These are phyloP conservation scores for Blastocystis sp. DNA, from an alignment of 352 stramenopile genomes.

Conservation along the genomic window DNA sequence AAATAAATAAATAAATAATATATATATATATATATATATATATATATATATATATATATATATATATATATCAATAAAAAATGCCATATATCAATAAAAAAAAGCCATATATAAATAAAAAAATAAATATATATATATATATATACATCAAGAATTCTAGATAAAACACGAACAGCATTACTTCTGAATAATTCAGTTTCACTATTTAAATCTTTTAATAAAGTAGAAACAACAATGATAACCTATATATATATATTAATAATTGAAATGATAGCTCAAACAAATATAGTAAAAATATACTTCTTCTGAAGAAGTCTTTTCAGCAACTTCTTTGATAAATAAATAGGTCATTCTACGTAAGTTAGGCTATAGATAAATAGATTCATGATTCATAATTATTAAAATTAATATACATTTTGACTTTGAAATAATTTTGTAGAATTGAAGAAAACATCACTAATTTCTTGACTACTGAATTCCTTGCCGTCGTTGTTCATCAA, in stretches of 20 bases:
- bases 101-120: no score
- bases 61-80: conserved; percentile 61
- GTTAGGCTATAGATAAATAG: conserved; percentile 49
- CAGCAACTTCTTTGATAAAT: conserved; percentile 92
- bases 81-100: conserved; percentile 54
- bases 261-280: not conserved
- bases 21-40: no score
- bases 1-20: no score
- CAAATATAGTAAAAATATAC: no score
- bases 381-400: no score
- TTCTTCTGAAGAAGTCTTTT: conserved; percentile 59
- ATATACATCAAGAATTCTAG: conserved; percentile 69
- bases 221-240: conserved; percentile 94
- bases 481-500: conserved; percentile 81
- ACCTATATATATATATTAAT: conserved; percentile 52
- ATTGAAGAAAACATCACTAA: conserved; percentile 92
- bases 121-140: not conserved
- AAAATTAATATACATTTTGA: conserved; percentile 57
- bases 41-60: not conserved
- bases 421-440: conserved; percentile 98
- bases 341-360: conserved; percentile 94
- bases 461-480: conserved; percentile 76
- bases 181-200: conserved; percentile 85
- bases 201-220: conserved; percentile 98
- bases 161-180: conserved; percentile 91